Evolutionary conservation across 371 early-diverging fungal genomes (phyloP), one percentile per base, ranked within the genome.

Genomic region (Blastocladiella emersonii): DNA sequence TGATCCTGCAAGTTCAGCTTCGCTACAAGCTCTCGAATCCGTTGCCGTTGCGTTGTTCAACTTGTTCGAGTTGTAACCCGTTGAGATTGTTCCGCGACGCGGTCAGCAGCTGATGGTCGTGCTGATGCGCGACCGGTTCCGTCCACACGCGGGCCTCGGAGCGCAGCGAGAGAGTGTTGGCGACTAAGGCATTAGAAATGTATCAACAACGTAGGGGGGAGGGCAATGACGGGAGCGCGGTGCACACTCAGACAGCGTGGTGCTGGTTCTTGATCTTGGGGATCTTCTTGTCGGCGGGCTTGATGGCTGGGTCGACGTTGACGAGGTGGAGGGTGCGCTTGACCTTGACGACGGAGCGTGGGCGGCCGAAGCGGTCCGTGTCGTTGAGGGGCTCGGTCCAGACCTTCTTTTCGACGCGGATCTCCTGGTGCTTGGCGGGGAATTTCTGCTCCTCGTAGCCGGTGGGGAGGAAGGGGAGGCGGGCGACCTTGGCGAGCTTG

Each of bases 361-460:
- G 35, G 15, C 21, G n/a, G 27, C 59, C 59, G 15, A 35, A 10
- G 17, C 32, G n/a, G 44, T 37, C 59, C 30, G 7, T 8, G 25
- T 30, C 43, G 10, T 8, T 7, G 10, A 59, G 6, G 8, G 37
- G 8, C 43, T 43, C 43, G 35, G 32, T 30, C 41, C 43, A 59
- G 8, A 59, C 43, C 21, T 34, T 36, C 59, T 59, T 59, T 34
- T 34, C 59, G 6, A 59, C 59, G 27, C 37, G 37, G 21, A 59
- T 59, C 32, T 59, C 41, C 35, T 32, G 35, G 44, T 36, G 17
- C 30, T 25, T 25, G 27, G 10, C 35, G 8, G 35, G 35, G 30
- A 34, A 34, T 39, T 59, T 59, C 7, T 8, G 13, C 59, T 59
- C 59, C 1, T 30, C 15, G 15, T 43, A 10, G 0, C 30, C 59